phyloP scores from a whole-genome alignment of 2,329 filamentous ascomycete genomes.

The Colletotrichum tanaceti region DNA sequence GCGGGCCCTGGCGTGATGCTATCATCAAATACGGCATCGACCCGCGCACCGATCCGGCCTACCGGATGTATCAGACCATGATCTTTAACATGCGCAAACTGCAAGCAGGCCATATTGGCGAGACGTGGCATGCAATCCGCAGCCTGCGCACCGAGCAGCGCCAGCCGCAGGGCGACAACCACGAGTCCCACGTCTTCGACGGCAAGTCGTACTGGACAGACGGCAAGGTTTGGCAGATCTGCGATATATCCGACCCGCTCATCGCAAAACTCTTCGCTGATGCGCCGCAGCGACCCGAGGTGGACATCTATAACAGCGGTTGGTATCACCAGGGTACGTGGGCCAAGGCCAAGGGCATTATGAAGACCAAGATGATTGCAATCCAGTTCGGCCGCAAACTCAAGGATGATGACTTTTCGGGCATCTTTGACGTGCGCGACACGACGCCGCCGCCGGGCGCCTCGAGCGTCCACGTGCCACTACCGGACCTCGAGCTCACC shows the following conservation, averaged over 20 bases:
- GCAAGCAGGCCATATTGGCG: constrained; percentile 58
- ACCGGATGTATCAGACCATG: constrained; percentile 87
- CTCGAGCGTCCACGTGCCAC: constrained; percentile 50
- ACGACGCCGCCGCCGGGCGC: constrained; percentile 47
- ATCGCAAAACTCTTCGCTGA: constrained; percentile 74
- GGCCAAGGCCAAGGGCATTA: constrained; percentile 85
- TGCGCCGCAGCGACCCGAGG: constrained; percentile 67
- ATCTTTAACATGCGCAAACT: constrained; percentile 80
- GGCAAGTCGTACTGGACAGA: constrained; percentile 79
- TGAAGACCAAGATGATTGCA: constrained; percentile 85
- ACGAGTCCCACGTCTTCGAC: constrained; percentile 80
- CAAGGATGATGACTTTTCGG: constrained; percentile 59
- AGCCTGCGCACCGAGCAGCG: constrained; percentile 50
- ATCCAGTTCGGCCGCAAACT: constrained; percentile 69
- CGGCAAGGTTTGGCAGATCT: constrained; percentile 93
- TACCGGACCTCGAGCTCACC: constrained; percentile 55
- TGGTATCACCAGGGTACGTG: constrained; percentile 88
- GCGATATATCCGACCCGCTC: constrained; percentile 87
- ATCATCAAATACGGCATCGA: constrained; percentile 89
- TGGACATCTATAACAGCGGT: constrained; percentile 74
- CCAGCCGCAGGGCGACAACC: constrained; percentile 55
- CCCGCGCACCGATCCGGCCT: constrained; percentile 80
- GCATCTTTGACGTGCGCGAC: constrained; percentile 53
- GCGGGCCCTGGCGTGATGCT: constrained; percentile 90
- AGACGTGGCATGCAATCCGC: constrained; percentile 63